Evolutionary conservation across 305 asterid genomes (phyloP).

Genomic region (Salvia sclarea): DNA sequence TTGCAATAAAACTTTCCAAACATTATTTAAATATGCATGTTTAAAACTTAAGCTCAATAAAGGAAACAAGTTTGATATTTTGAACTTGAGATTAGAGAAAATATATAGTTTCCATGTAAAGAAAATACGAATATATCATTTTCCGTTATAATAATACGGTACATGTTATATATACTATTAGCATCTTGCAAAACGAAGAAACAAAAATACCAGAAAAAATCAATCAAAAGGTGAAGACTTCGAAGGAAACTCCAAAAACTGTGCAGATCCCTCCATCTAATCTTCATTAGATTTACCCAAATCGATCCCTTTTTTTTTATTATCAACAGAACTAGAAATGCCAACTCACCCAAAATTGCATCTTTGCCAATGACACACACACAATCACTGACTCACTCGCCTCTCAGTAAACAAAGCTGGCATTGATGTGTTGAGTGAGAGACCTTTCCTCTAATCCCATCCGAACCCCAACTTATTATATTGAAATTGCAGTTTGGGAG

Average conservation of each 20-base stretch:
- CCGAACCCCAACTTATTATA: not conserved
- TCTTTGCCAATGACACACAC: slow-evolving; percentile 13
- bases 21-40: slow-evolving; percentile 24
- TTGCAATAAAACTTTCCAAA: not conserved
- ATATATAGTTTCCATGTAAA: not conserved
- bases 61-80: slow-evolving; percentile 21
- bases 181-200: not conserved
- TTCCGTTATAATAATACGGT: too few species aligned
- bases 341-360: slow-evolving; percentile 27
- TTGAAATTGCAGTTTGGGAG: slow-evolving; percentile 5
- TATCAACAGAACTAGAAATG: not conserved
- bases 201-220: not conserved
- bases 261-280: slow-evolving; percentile 28
- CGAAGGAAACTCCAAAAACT: not conserved
- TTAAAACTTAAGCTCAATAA: not conserved
- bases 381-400: not conserved
- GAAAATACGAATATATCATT: slow-evolving; percentile 2
- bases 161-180: too few species aligned
- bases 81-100: slow-evolving; percentile 9
- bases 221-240: not conserved
- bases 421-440: slow-evolving; percentile 29
- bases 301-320: not conserved
- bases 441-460: slow-evolving; percentile 11
- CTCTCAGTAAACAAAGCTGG: slow-evolving; percentile 25
- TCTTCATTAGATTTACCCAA: slow-evolving; percentile 41